Percentiles rank a stretch among this genome's conserved stretches.
Conservation (phyloP, 2,329 filamentous ascomycete genomes). For the Alternaria triticina region DNA sequence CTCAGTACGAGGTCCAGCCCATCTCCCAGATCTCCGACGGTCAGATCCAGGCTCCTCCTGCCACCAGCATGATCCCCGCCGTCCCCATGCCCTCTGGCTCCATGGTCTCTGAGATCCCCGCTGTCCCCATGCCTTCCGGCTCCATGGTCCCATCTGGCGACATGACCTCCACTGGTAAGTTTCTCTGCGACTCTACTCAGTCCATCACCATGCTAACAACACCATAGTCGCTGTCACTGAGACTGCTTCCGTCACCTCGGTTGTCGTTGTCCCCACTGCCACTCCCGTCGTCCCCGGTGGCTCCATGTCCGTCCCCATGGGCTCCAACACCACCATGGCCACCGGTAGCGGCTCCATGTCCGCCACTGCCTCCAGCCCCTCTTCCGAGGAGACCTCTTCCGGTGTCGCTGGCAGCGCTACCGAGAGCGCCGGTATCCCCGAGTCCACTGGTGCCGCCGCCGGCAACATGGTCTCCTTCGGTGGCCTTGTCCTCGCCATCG, state of each 20-base stretch:
- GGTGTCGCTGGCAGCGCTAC: conserved; percentile 14
- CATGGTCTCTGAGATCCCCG: conserved; percentile 1
- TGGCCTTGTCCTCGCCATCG: conserved; percentile 34
- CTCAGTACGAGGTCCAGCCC: conserved; percentile 34
- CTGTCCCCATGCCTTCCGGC: not conserved
- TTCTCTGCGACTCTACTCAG: not conserved
- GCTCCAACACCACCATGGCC: conserved; percentile 14
- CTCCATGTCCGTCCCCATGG: conserved; percentile 11
- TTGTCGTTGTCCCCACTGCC: conserved; percentile 8
- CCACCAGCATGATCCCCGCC: conserved; percentile 14
- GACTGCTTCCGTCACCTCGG: conserved; percentile 3
- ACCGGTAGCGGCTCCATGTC: conserved; percentile 2
- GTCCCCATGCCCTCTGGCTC: conserved; percentile 8
- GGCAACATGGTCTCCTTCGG: conserved; percentile 40
- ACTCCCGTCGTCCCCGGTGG: conserved; percentile 16
- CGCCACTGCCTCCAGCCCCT: not conserved
- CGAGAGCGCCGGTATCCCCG: conserved; percentile 12
- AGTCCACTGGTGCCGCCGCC: conserved; percentile 31
- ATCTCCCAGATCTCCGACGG: conserved; percentile 49
- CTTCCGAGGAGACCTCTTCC: conserved; percentile 7
- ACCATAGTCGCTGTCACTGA: conserved; percentile 5
- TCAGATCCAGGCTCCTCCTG: conserved; percentile 46
- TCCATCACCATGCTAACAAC: not conserved
- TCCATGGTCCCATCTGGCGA: not conserved
- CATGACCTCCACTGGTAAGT: conserved; percentile 12